phyloP scores from a whole-genome alignment of 2,329 filamentous ascomycete species.

The Trichoderma sp. region DNA sequence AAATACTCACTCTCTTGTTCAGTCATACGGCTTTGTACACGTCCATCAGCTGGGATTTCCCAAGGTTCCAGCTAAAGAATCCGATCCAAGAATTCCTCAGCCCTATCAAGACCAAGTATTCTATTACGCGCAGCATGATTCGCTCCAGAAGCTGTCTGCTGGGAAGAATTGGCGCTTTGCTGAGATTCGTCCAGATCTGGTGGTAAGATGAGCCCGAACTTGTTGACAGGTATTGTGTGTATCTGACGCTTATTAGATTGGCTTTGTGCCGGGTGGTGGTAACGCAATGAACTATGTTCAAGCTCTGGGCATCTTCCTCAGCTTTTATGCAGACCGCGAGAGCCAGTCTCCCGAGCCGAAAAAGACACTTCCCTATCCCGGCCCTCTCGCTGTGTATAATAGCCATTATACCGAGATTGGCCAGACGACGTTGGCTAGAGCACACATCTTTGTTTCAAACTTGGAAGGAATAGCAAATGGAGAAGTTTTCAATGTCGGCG shows the following conservation, averaged over 20 bases:
- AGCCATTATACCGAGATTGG: slow-evolving; percentile 12
- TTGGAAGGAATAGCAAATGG: slow-evolving; percentile 5
- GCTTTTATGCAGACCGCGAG: slow-evolving; percentile 20
- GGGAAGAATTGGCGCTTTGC: slow-evolving; percentile 20
- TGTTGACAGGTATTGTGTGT: neutral
- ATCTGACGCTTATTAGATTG: slow-evolving; percentile 5
- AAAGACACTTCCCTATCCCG: slow-evolving; percentile 3
- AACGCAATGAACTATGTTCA: slow-evolving; percentile 19
- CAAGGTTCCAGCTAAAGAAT: slow-evolving; percentile 17
- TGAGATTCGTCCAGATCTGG: slow-evolving; percentile 22
- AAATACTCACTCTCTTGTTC: neutral
- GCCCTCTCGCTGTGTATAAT: slow-evolving; percentile 9
- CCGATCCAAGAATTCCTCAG: slow-evolving; percentile 19
- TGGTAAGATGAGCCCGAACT: neutral
- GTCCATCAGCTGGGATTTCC: slow-evolving; percentile 16
- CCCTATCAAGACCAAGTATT: slow-evolving; percentile 21
- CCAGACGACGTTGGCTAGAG: slow-evolving; percentile 15
- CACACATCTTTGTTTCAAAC: slow-evolving; percentile 14
- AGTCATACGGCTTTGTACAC: slow-evolving; percentile 20
- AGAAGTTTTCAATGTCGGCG: slow-evolving; percentile 17
- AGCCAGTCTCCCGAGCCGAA: neutral
- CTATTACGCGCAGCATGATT: slow-evolving; percentile 19
- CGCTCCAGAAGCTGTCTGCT: neutral
- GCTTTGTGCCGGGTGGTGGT: slow-evolving; percentile 15
- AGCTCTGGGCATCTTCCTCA: slow-evolving; percentile 17